Base-by-base conservation (phyloP, 257 asterid species). In the Sherardia arvensis region DNA sequence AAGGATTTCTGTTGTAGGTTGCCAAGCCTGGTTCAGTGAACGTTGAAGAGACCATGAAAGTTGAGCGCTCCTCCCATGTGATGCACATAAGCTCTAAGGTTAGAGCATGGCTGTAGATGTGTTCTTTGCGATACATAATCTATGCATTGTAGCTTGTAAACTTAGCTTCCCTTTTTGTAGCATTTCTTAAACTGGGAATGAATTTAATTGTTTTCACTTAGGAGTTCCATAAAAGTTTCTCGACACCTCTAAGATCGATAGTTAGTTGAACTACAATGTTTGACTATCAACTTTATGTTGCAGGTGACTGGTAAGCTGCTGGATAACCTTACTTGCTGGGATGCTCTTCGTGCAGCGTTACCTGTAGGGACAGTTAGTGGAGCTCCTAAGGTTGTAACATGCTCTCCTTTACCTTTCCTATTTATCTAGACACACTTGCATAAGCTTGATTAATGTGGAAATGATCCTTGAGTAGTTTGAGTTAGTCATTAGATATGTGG, bases 361-460 rank as follows among this genome's bases (percentile, higher is more conserved):
- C 97, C 99, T 12, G 97, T 90, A 56, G 99, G 97, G 73, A 92
- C 96, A 20, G 97, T 92, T 63, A 87, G 96, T 49, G 99, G 99
- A 64, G 95, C 95, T 29, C 99, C 99, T 65, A 89, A 87, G 88
- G 98, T 91, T 59, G n/a, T n/a, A 17, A 17, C 23, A 14, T 25
- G 3, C 25, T 49, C 12, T 10, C 25, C 49, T 32, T 1, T 32
- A 4, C 7, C 7, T 4, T 4, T 4, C 34, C 34, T 32, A 32
- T 32, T 32, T 32, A 32, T 32, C 34, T 32, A 2, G 7, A 3
- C 34, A 3, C 34, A 38, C 47, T 11, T 38, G 12, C 47, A 36
- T 48, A 28, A 48, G 14, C 61, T 4, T 29, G n/a, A 29, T 57
- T 40, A 2, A 54, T 17, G 30, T 66, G 10, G 21, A 21, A 12